A percentile compares a stretch with the other conserved stretches of the same genome.
phyloP scores from a whole-genome alignment of 2,329 filamentous ascomycete species.

The Pezicula radicicola region DNA sequence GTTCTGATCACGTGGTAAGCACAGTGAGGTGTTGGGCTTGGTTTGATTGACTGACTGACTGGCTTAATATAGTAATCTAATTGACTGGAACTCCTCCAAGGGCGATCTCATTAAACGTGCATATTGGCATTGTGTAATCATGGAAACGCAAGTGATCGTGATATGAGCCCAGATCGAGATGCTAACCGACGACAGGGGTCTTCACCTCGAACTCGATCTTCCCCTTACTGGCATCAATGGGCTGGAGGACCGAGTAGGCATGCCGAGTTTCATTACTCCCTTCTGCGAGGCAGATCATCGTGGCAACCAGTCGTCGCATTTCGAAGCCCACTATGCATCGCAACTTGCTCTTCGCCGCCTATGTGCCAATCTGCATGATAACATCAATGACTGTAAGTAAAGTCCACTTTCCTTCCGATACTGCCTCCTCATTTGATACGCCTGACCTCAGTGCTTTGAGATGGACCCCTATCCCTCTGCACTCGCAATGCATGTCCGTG shows the following conservation, averaged over 20 bases:
- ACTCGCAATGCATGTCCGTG: no score
- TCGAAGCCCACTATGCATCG: conserved; percentile 56
- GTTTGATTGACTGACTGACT: conserved; percentile 5
- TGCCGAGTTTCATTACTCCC: conserved; percentile 49
- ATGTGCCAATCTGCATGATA: conserved; percentile 48
- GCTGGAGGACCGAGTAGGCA: conserved; percentile 49
- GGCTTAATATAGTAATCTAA: conserved; percentile 30
- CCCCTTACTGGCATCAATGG: conserved; percentile 52
- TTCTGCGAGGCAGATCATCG: conserved; percentile 45
- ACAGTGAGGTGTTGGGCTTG: not conserved
- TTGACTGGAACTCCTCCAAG: conserved; percentile 42
- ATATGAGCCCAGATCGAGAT: not conserved
- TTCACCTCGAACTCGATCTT: conserved; percentile 56
- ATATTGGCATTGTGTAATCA: conserved; percentile 56
- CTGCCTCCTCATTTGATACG: not conserved
- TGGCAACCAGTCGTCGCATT: conserved; percentile 48
- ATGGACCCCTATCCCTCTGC: not conserved
- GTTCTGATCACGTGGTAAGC: conserved; percentile 50
- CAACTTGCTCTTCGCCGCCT: conserved; percentile 55
- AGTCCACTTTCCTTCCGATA: not conserved
- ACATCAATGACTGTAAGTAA: conserved; percentile 48
- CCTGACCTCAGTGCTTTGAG: not conserved
- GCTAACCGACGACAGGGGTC: conserved; percentile 33
- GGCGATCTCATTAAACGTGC: conserved; percentile 51
- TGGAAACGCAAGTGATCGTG: conserved; percentile 42